phyloP scores from a whole-genome alignment of 352 stramenopile genomes.

The Aphanomyces euteiches region DNA sequence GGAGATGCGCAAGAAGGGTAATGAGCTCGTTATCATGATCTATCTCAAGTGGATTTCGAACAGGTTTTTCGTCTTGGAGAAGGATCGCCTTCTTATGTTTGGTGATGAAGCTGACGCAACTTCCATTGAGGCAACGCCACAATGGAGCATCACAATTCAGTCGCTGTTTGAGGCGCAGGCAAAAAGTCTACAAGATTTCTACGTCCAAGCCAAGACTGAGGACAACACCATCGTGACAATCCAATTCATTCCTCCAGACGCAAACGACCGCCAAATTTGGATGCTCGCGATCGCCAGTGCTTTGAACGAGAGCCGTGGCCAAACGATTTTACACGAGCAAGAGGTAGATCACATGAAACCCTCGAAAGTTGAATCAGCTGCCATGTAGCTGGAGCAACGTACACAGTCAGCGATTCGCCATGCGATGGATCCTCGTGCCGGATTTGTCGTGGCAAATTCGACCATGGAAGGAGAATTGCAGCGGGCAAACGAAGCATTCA shows the following conservation, averaged over 20 bases:
- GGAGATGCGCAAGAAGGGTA: constrained; percentile 1
- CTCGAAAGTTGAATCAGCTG: not conserved
- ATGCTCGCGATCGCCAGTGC: constrained; percentile 3
- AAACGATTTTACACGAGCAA: constrained; percentile 3
- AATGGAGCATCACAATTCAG: not conserved
- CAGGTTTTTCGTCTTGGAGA: constrained; percentile 22
- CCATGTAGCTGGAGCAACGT: not conserved
- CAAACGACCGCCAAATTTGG: constrained; percentile 18
- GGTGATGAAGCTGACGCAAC: constrained; percentile 3
- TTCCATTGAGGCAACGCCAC: not conserved
- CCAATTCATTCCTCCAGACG: constrained; percentile 8
- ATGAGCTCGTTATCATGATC: not conserved
- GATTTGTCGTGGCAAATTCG: constrained; percentile 39
- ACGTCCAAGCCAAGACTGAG: constrained; percentile 4
- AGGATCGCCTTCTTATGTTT: constrained; percentile 4
- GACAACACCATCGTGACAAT: not conserved
- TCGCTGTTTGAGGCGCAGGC: constrained; percentile 16
- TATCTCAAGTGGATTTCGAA: not conserved
- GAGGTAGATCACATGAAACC: not conserved
- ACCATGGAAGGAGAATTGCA: constrained; percentile 55
- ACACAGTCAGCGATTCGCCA: not conserved
- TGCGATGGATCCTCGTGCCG: constrained; percentile 24
- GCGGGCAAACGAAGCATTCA: constrained; percentile 37
- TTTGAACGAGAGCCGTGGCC: constrained; percentile 8
- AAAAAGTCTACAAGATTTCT: constrained; percentile 17